Evolutionary conservation across 805 yeast species (phyloP).

Genomic region (Candida endomychidarum): DNA sequence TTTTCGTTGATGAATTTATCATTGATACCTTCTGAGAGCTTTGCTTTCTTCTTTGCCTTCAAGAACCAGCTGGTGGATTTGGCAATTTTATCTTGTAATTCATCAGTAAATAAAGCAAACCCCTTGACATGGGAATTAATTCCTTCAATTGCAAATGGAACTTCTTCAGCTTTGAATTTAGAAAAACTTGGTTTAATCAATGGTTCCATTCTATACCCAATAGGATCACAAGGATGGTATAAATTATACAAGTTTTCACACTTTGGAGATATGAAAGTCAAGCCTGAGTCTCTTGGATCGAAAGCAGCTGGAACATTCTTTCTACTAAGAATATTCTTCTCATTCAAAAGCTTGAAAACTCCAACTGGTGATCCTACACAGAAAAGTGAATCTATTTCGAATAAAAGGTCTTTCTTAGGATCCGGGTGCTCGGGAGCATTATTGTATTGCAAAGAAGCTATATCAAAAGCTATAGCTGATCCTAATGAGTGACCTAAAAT

Average conservation of each 20-base stretch:
- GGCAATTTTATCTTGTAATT: constrained; percentile 31
- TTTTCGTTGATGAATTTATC: constrained; percentile 27
- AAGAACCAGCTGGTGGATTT: constrained; percentile 41
- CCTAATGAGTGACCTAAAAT: constrained; percentile 92
- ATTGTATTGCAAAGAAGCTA: constrained; percentile 53
- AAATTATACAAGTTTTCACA: constrained; percentile 74
- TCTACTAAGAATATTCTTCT: constrained; percentile 55
- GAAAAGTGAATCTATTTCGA: constrained; percentile 73
- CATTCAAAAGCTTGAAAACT: constrained; percentile 71
- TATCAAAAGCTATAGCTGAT: constrained; percentile 78
- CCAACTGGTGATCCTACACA: constrained; percentile 92
- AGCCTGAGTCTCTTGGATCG: constrained; percentile 19
- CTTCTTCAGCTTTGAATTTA: constrained; percentile 50
- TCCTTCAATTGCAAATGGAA: constrained; percentile 55
- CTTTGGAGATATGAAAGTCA: constrained; percentile 46
- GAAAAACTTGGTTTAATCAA: constrained; percentile 54
- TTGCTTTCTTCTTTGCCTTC: constrained; percentile 10
- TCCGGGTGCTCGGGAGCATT: constrained; percentile 24
- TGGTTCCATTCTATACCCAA: constrained; percentile 89
- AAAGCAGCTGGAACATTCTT: constrained; percentile 19
- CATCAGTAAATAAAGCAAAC: constrained; percentile 40
- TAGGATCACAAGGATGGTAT: constrained; percentile 90
- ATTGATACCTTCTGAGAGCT: constrained; percentile 14
- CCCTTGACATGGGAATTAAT: constrained; percentile 52
- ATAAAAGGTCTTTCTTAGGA: constrained; percentile 50